Evolutionary conservation across 768 basidiomycete genomes (phyloP).

Genomic region (Rhodotorula sphaerocarpa): DNA sequence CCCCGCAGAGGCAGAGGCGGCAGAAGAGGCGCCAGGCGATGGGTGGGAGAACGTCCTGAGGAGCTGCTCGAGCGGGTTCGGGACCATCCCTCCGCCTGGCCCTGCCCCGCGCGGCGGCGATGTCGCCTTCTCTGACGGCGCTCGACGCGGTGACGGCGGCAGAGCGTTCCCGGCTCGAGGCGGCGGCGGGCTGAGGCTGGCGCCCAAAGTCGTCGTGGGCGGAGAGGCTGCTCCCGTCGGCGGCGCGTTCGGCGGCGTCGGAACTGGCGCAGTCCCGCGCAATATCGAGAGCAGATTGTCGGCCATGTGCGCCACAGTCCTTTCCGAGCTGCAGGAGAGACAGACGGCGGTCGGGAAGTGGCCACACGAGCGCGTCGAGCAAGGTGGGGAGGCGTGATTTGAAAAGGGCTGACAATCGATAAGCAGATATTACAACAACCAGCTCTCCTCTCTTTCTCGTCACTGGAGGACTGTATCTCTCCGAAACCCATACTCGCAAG

Average conservation of each 20-base stretch:
- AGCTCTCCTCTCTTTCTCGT: too few species aligned
- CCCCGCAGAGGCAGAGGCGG: not conserved
- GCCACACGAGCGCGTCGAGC: too few species aligned
- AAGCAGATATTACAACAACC: too few species aligned
- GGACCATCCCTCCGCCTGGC: too few species aligned
- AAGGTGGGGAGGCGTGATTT: too few species aligned
- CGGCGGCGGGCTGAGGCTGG: not conserved
- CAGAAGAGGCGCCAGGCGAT: not conserved
- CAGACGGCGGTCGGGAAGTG: too few species aligned
- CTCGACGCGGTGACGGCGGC: not conserved
- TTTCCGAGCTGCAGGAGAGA: too few species aligned
- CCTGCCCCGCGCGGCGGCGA: too few species aligned
- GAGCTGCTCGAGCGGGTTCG: not conserved
- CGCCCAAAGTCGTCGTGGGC: not conserved
- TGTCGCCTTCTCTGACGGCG: not conserved
- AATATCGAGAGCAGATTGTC: constrained; percentile 3
- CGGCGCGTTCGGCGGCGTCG: not conserved
- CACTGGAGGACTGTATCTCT: too few species aligned
- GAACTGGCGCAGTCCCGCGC: not conserved
- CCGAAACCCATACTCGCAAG: too few species aligned
- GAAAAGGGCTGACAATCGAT: too few species aligned
- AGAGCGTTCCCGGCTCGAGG: not conserved
- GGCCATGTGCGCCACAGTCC: too few species aligned
- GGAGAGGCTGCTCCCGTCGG: not conserved
- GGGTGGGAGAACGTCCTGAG: not conserved